A percentile compares a stretch with the other conserved stretches of the same genome.
phyloP scores from a whole-genome alignment of 495 filamentous ascomycete genomes.

The Lophiotrema nucula region DNA sequence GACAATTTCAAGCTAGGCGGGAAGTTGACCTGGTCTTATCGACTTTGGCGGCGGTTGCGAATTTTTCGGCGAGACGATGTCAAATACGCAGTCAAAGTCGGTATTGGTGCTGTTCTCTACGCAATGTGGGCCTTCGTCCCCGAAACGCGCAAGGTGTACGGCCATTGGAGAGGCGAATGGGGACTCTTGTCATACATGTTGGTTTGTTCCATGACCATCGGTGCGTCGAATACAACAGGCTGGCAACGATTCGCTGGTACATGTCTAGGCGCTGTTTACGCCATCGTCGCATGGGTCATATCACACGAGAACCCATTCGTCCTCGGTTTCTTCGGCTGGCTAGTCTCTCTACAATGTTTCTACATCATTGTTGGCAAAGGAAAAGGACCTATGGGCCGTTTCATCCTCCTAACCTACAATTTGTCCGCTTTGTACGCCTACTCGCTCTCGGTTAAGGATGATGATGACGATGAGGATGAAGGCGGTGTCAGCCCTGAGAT shows the following conservation, averaged over 20 bases:
- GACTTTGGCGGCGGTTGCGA: conserved; percentile 57
- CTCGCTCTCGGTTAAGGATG: conserved; percentile 73
- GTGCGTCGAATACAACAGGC: conserved; percentile 89
- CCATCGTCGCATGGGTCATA: conserved; percentile 72
- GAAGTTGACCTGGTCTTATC: conserved; percentile 44
- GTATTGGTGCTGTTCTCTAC: conserved; percentile 80
- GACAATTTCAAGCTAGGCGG: conserved; percentile 23
- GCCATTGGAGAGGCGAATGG: conserved; percentile 94
- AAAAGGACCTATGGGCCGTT: conserved; percentile 87
- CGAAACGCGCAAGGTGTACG: conserved; percentile 72
- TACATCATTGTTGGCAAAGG: conserved; percentile 83
- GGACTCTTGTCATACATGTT: conserved; percentile 96
- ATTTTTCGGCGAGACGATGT: conserved; percentile 66
- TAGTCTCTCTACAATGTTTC: conserved; percentile 77
- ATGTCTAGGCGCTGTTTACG: conserved; percentile 71
- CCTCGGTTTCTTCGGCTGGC: conserved; percentile 74
- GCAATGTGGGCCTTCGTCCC: conserved; percentile 83
- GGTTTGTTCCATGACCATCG: conserved; percentile 96
- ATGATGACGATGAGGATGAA: conserved; percentile 73
- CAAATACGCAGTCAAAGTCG: conserved; percentile 88
- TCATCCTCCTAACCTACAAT: conserved; percentile 84
- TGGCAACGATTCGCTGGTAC: conserved; percentile 86
- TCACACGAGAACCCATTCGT: conserved; percentile 68
- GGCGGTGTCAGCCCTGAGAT: conserved; percentile 84
- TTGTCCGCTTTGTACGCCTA: conserved; percentile 95